Percentiles rank a stretch among this genome's conserved stretches.
Evolutionary conservation across 371 early-diverging fungal species (phyloP).

Genomic region (Synchytrium microbalum): DNA sequence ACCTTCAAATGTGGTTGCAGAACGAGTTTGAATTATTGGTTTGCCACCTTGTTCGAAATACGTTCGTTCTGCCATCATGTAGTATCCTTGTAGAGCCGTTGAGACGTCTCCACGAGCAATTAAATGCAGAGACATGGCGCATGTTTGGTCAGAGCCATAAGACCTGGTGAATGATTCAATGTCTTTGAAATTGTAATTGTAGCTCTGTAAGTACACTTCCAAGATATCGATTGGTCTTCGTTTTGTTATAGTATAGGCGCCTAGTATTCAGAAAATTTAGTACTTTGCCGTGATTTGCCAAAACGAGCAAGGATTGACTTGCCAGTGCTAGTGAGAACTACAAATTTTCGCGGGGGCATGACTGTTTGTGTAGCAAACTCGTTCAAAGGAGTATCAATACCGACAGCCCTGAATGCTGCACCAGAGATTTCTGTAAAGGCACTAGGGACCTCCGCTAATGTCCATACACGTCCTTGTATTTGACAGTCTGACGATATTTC

Average conservation of each 20-base stretch:
- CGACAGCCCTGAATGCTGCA: constrained; percentile 7
- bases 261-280: neutral
- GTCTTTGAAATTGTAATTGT: constrained; percentile 20
- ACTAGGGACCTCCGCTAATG: constrained; percentile 51
- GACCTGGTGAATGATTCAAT: constrained; percentile 47
- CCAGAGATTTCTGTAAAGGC: constrained; percentile 7
- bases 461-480: constrained; percentile 76
- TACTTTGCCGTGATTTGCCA: neutral
- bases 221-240: constrained; percentile 69
- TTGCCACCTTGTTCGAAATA: constrained; percentile 54
- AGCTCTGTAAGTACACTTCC: constrained; percentile 16
- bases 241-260: constrained; percentile 52
- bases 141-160: constrained; percentile 54
- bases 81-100: neutral
- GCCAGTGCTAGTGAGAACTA: constrained; percentile 62
- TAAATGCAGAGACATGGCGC: constrained; percentile 68
- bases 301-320: neutral
- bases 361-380: constrained; percentile 58
- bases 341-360: constrained; percentile 53
- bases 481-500: constrained; percentile 10
- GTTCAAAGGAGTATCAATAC: constrained; percentile 32
- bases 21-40: constrained; percentile 22
- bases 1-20: neutral
- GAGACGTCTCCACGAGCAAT: neutral
- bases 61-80: neutral